Evolutionary conservation across 1,139 yeast genomes (phyloP).

Genomic region (Scheffersomyces titani): DNA sequence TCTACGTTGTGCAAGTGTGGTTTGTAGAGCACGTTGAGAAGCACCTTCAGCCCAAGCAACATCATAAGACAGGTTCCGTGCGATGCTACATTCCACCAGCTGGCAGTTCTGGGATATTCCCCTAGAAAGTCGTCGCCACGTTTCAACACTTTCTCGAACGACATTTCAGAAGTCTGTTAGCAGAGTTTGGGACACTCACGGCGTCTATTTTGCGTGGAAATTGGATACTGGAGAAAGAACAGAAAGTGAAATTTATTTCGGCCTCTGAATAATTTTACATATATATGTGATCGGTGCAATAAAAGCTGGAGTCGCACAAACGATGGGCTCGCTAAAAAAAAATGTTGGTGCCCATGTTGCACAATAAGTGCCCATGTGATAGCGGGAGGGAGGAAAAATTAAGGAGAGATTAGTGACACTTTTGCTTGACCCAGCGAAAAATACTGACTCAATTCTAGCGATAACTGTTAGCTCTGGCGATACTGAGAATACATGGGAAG

Average conservation of each 20-base stretch:
- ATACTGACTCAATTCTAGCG: background rate
- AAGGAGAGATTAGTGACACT: background rate
- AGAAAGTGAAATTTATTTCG: background rate
- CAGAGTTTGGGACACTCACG: background rate
- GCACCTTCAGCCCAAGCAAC: conserved; percentile 64
- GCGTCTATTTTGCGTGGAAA: background rate
- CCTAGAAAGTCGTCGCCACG: conserved; percentile 75
- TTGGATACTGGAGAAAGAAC: background rate
- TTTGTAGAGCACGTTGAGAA: conserved; percentile 60
- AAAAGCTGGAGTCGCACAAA: background rate
- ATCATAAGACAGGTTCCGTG: conserved; percentile 70
- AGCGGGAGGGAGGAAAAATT: background rate
- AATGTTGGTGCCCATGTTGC: background rate
- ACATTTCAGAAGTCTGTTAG: conserved; percentile 43
- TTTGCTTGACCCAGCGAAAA: background rate
- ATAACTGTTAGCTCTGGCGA: background rate
- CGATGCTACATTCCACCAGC: conserved; percentile 67
- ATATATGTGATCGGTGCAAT: background rate
- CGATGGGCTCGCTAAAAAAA: background rate
- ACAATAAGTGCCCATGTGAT: background rate
- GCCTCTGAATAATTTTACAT: background rate
- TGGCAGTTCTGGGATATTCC: conserved; percentile 59
- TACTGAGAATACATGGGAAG: background rate
- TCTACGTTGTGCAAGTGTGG: conserved; percentile 65
- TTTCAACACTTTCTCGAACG: conserved; percentile 67